Evolutionary conservation across 495 filamentous ascomycete species (phyloP).

Genomic region (Neurospora africana): DNA sequence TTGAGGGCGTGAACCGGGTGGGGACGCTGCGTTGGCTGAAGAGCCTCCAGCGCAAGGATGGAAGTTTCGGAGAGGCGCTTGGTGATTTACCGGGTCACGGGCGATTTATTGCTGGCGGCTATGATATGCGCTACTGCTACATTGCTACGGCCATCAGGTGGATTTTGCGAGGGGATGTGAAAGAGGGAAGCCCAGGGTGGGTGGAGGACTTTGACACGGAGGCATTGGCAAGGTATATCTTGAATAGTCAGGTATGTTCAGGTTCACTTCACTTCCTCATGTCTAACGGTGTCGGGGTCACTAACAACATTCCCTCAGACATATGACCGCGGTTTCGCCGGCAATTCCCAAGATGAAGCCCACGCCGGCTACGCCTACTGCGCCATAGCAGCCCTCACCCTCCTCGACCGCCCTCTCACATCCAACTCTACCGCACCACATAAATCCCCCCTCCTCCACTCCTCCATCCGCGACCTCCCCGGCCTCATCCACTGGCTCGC

Average conservation of each 20-base stretch:
- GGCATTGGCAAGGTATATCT: conserved; percentile 58
- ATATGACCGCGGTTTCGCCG: conserved; percentile 83
- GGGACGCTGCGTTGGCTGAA: conserved; percentile 64
- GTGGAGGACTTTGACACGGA: conserved; percentile 66
- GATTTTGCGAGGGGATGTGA: conserved; percentile 55
- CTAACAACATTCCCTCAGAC: conserved; percentile 43
- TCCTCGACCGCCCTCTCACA: conserved; percentile 46
- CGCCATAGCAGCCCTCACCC: conserved; percentile 61
- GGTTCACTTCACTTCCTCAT: neutral
- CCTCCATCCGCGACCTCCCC: conserved; percentile 26
- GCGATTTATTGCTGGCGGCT: conserved; percentile 59
- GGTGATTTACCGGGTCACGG: conserved; percentile 32
- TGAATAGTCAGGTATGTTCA: conserved; percentile 29
- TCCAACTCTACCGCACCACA: conserved; percentile 23
- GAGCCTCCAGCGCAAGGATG: conserved; percentile 68
- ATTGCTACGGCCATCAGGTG: conserved; percentile 70
- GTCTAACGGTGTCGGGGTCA: neutral
- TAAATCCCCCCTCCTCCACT: conserved; percentile 16
- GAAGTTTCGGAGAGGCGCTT: conserved; percentile 82
- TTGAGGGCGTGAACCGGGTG: conserved; percentile 49
- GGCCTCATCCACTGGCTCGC: conserved; percentile 36
- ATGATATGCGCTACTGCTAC: conserved; percentile 82
- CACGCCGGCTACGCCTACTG: conserved; percentile 90
- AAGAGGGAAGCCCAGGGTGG: conserved; percentile 41
- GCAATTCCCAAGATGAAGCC: conserved; percentile 71